Conservation (phyloP, 202 grass and related monocot species). For the Sporobolus alterniflorus region DNA sequence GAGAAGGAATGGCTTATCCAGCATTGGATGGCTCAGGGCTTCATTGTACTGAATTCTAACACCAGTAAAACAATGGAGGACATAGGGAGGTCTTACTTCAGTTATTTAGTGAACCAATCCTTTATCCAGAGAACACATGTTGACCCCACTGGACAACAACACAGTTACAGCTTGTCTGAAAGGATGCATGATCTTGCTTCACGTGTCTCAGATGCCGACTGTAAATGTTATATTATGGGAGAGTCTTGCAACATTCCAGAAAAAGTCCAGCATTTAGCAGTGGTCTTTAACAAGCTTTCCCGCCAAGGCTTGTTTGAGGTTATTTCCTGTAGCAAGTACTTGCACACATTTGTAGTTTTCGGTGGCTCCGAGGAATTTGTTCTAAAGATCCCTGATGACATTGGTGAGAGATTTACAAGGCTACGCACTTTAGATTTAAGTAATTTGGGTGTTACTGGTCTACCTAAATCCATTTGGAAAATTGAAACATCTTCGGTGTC, state of each 20-base stretch:
- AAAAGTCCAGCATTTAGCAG: constrained; percentile 33
- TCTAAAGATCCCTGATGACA: constrained; percentile 19
- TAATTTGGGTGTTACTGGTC: constrained; percentile 10
- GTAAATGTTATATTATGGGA: constrained; percentile 23
- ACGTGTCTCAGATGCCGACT: constrained; percentile 28
- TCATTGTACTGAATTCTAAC: neutral
- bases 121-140: constrained; percentile 31
- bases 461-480: constrained; percentile 48
- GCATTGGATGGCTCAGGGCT: constrained; percentile 51
- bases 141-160: neutral
- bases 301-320: neutral
- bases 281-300: neutral
- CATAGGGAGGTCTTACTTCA: constrained; percentile 38
- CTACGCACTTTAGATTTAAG: constrained; percentile 51
- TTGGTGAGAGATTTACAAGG: constrained; percentile 12
- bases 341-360: constrained; percentile 44
- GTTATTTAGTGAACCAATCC: constrained; percentile 32
- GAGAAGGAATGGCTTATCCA: constrained; percentile 55
- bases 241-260: neutral
- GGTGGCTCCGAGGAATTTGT: neutral
- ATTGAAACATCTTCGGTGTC: constrained; percentile 59
- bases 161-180: constrained; percentile 34
- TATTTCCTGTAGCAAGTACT: neutral
- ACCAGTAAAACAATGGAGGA: constrained; percentile 15
- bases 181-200: constrained; percentile 14